A percentile compares a stretch with the other conserved stretches of the same genome.
phyloP scores from a whole-genome alignment of 2,329 filamentous ascomycete species.

The Calonectria hongkongensis region DNA sequence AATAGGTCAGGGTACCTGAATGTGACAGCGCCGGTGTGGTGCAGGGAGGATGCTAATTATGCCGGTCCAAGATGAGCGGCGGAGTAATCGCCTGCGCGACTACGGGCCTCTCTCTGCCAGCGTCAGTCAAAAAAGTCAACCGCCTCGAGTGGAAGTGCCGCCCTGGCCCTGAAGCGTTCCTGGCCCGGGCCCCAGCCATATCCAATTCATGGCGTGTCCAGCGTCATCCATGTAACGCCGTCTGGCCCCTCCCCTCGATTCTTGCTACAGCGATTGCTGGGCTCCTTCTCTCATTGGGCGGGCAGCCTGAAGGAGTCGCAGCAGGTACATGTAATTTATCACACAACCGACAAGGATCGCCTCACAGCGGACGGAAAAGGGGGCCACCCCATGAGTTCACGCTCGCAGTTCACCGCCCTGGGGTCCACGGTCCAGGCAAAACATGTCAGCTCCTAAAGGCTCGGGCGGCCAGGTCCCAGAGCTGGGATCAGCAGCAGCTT shows the following conservation, averaged over 20 bases:
- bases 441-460: conserved; percentile 21
- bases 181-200: conserved; percentile 1
- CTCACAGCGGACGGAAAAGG: conserved; percentile 47
- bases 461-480: conserved; percentile 21
- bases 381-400: conserved; percentile 47
- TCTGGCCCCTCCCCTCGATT: background rate
- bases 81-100: background rate
- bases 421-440: conserved; percentile 35
- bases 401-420: conserved; percentile 42
- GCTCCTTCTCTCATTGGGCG: conserved; percentile 46
- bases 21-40: conserved; percentile 18
- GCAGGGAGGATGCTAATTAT: conserved; percentile 17
- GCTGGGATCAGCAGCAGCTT: conserved; percentile 23
- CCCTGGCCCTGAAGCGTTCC: conserved; percentile 18
- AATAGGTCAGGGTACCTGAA: conserved; percentile 30
- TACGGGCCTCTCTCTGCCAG: background rate
- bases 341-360: conserved; percentile 48
- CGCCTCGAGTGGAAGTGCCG: conserved; percentile 3
- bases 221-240: conserved; percentile 24
- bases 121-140: conserved; percentile 5
- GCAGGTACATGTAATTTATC: conserved; percentile 52
- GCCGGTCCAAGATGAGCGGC: background rate
- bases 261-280: background rate
- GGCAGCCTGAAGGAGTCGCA: conserved; percentile 49
- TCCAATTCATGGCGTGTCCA: conserved; percentile 22